Evolutionary conservation across 148 eudicot genomes (phyloP).

Genomic region (Diospyros kaki): DNA sequence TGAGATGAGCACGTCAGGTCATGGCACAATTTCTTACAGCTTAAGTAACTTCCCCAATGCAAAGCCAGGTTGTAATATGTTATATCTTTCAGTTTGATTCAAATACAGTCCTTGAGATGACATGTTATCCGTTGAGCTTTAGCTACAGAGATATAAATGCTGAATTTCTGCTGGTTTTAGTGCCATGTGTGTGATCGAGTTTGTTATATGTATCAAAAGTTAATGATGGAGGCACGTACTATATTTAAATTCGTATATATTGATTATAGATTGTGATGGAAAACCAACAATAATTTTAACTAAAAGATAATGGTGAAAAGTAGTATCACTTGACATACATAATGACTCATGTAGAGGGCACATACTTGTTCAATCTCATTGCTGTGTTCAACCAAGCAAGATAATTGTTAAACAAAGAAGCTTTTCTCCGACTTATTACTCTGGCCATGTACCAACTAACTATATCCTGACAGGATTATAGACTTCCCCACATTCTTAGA

Average conservation of each 20-base stretch:
- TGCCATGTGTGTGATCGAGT: background rate
- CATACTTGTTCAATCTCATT: background rate
- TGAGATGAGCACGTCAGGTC: slow-evolving; percentile 16
- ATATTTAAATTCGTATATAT: background rate
- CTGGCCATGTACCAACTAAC: background rate
- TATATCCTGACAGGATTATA: background rate
- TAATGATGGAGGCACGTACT: background rate
- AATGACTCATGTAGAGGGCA: background rate
- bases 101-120: background rate
- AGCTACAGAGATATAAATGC: background rate
- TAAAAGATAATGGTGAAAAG: background rate
- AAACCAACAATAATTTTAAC: background rate
- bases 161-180: slow-evolving; percentile 7
- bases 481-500: background rate
- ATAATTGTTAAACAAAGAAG: background rate
- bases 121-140: background rate
- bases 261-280: background rate
- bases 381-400: background rate
- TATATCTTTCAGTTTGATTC: slow-evolving; percentile 2
- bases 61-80: slow-evolving; percentile 59
- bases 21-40: slow-evolving; percentile 40
- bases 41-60: slow-evolving; percentile 78
- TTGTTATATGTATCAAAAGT: background rate
- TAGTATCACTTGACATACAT: background rate
- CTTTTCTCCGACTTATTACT: background rate